Conservation (phyloP, 148 eudicot genomes). For the Spergularia bocconei region DNA sequence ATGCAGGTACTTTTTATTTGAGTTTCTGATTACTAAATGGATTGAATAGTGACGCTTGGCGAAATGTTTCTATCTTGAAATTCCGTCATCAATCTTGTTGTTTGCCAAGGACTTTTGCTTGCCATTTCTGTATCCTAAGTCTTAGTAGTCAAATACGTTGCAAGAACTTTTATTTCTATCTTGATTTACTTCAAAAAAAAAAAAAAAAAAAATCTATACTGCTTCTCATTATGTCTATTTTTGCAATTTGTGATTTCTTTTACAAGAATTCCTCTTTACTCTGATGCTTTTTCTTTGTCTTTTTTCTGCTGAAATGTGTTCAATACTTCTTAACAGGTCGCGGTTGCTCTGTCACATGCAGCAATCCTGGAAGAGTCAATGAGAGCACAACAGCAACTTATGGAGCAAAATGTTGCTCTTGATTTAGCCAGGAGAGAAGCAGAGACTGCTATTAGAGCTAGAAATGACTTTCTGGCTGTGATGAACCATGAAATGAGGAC, state of each 20-base stretch:
- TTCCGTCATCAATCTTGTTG: background rate
- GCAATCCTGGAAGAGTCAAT: slow-evolving; percentile 93
- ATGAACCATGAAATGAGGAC: slow-evolving; percentile 99
- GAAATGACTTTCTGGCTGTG: slow-evolving; percentile 93
- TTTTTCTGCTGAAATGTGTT: background rate
- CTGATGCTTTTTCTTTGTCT: background rate
- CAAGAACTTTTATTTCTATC: background rate
- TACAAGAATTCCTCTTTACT: background rate
- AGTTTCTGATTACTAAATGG: too few relatives aligned
- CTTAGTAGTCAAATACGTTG: background rate
- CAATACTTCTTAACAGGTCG: slow-evolving; percentile 48
- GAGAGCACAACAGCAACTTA: slow-evolving; percentile 90
- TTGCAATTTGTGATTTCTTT: background rate
- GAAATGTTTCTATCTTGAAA: background rate
- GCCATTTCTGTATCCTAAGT: background rate
- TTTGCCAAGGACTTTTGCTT: background rate
- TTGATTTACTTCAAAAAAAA: too few relatives aligned
- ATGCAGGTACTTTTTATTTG: background rate
- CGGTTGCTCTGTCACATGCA: slow-evolving; percentile 99
- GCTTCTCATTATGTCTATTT: too few relatives aligned
- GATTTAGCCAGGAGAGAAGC: slow-evolving; percentile 95
- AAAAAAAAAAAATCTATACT: too few relatives aligned
- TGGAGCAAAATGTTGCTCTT: slow-evolving; percentile 91
- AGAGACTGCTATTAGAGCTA: slow-evolving; percentile 86
- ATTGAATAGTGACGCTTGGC: too few relatives aligned